A percentile compares a stretch with the other conserved stretches of the same genome.
Evolutionary conservation across 2,329 filamentous ascomycete genomes (phyloP).

Genomic region (Fusarium pseudocircinatum): DNA sequence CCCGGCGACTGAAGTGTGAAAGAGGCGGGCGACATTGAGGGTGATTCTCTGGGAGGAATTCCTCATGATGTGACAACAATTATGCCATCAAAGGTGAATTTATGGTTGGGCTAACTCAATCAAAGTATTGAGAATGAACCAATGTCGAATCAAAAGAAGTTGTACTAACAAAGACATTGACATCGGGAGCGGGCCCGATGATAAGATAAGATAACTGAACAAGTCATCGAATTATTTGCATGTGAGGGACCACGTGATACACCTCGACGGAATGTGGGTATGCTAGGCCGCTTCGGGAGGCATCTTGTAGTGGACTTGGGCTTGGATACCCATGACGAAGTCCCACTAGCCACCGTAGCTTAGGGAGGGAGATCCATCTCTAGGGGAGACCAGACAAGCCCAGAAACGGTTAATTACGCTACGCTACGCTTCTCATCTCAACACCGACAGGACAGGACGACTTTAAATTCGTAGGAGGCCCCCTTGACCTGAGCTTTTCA

Average conservation of each 20-base stretch:
- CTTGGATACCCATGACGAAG: conserved; percentile 42
- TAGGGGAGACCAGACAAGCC: conserved; percentile 40
- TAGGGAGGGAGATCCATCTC: conserved; percentile 35
- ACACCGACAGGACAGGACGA: conserved; percentile 25
- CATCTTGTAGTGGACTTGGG: conserved; percentile 23
- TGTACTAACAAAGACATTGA: conserved; percentile 6
- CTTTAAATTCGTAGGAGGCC: conserved; percentile 30
- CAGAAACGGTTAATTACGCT: conserved; percentile 44
- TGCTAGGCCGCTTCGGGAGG: conserved; percentile 41
- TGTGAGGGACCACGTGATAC: conserved; percentile 39
- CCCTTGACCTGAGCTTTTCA: conserved; percentile 29
- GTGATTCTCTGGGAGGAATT: conserved; percentile 46
- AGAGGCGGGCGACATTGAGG: conserved; percentile 44
- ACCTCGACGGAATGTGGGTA: conserved; percentile 24
- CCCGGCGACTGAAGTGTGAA: conserved; percentile 43
- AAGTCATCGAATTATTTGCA: conserved; percentile 30
- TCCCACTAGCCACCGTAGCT: conserved; percentile 32
- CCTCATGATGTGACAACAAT: conserved; percentile 45
- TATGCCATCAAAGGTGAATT: conserved; percentile 34
- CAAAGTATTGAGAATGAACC: not conserved
- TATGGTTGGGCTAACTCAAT: conserved; percentile 4
- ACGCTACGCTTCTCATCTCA: conserved; percentile 23
- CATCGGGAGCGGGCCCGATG: conserved; percentile 9
- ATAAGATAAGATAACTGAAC: conserved; percentile 2
- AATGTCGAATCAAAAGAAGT: not conserved